phyloP scores from a whole-genome alignment of 2,329 filamentous ascomycete species.

The Trichoderma pleuroti region DNA sequence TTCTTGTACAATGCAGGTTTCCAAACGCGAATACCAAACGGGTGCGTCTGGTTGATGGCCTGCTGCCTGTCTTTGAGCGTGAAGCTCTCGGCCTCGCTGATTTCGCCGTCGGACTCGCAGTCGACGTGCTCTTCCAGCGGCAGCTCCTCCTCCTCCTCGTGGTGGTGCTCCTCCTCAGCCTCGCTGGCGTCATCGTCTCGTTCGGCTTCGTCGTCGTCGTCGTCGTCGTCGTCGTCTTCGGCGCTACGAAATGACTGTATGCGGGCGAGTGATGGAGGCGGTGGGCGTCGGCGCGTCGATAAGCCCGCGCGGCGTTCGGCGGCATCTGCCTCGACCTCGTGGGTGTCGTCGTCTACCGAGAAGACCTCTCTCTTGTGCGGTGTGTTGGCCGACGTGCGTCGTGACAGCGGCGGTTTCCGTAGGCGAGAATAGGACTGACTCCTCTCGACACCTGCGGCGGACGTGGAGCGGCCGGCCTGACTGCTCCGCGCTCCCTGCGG shows the following conservation, averaged over 20 bases:
- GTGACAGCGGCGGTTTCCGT: constrained; percentile 69
- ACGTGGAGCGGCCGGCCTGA: constrained; percentile 37
- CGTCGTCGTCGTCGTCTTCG: constrained; percentile 24
- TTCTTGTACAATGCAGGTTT: constrained; percentile 99
- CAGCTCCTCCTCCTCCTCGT: constrained; percentile 40
- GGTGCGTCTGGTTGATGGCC: constrained; percentile 97
- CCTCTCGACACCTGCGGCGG: constrained; percentile 42
- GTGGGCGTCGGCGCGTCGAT: constrained; percentile 34
- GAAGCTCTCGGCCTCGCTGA: constrained; percentile 95
- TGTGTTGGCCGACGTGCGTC: constrained; percentile 71
- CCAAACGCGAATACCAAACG: constrained; percentile 98
- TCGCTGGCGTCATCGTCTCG: constrained; percentile 19
- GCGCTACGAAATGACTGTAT: constrained; percentile 38
- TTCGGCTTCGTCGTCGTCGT: constrained; percentile 23
- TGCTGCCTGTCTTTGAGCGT: constrained; percentile 95
- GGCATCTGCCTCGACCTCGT: constrained; percentile 72
- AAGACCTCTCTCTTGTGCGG: constrained; percentile 83
- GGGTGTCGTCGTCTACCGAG: constrained; percentile 82
- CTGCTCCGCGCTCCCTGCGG: constrained; percentile 32
- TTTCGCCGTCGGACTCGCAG: constrained; percentile 64
- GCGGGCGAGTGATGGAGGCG: constrained; percentile 36
- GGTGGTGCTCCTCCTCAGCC: constrained; percentile 32
- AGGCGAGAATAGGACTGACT: constrained; percentile 48
- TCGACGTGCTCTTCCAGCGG: constrained; percentile 48
- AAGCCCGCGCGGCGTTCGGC: constrained; percentile 43